These are phyloP conservation scores for Echinochloa phyllopogon DNA, from an alignment of 176 grass and related monocot species.

Conservation along the genomic window DNA sequence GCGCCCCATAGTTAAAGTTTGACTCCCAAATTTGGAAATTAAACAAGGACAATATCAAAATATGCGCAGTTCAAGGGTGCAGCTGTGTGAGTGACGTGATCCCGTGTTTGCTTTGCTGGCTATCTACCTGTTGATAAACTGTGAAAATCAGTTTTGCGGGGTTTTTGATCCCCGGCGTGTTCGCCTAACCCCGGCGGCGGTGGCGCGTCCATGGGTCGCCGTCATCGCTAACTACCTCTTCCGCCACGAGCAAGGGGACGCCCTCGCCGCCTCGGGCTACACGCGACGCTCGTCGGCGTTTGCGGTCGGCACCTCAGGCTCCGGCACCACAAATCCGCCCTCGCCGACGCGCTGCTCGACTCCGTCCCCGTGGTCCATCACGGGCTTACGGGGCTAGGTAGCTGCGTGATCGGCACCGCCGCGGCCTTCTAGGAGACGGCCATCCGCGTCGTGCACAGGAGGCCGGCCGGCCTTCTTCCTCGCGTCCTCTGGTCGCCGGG, in stretches of 20 bases:
- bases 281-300: conserved; percentile 77
- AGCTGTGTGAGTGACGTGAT: no score
- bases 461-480: conserved; percentile 66
- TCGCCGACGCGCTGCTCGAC: conserved; percentile 95
- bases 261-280: conserved; percentile 86
- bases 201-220: conserved; percentile 96
- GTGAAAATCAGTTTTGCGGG: no score
- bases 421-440: conserved; percentile 93
- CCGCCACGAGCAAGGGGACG: conserved; percentile 95
- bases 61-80: no score
- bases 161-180: no score
- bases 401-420: conserved; percentile 96
- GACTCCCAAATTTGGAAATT: no score
- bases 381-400: conserved; percentile 96
- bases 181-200: conserved; percentile 94
- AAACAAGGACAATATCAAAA: no score
- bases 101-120: no score
- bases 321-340: conserved; percentile 93
- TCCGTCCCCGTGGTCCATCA: conserved; percentile 95
- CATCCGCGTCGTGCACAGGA: conserved; percentile 80
- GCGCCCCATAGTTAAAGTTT: no score
- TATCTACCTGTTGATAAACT: no score
- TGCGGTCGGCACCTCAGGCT: conserved; percentile 91
- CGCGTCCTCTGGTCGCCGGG: conserved; percentile 77
- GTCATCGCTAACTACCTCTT: conserved; percentile 86